Evolutionary conservation across 345 rosid species (phyloP).

Genomic region (Salix brachista): DNA sequence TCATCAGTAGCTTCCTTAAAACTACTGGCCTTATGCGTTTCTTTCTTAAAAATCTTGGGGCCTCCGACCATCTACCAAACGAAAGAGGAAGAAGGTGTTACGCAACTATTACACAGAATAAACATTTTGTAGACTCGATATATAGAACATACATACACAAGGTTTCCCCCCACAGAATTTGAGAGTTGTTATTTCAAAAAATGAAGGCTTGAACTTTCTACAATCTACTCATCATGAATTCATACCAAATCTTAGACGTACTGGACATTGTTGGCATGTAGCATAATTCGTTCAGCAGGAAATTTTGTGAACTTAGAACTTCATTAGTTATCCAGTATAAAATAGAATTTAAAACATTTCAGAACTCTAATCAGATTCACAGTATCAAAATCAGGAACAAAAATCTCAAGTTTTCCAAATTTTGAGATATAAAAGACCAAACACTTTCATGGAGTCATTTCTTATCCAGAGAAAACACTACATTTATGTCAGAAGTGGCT

Average conservation of each 20-base stretch:
- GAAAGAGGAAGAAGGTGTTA: neutral
- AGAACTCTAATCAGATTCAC: neutral
- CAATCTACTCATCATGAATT: neutral
- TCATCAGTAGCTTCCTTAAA: slow-evolving; percentile 31
- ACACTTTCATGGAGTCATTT: neutral
- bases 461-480: neutral
- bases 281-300: neutral
- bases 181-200: neutral
- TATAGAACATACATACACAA: too few species aligned
- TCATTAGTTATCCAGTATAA: neutral
- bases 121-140: neutral
- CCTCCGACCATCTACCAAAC: slow-evolving; percentile 27
- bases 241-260: neutral
- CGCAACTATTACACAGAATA: neutral
- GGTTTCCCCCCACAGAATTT: neutral
- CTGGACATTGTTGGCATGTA: neutral
- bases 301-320: neutral
- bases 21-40: slow-evolving; percentile 2
- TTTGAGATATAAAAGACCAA: neutral
- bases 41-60: slow-evolving; percentile 29
- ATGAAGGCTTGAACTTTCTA: neutral
- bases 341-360: neutral
- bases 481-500: neutral
- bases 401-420: neutral
- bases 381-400: neutral